A percentile compares a stretch with the other conserved stretches of the same genome.
Evolutionary conservation across 148 eudicot species (phyloP).

Genomic region (Gaultheria prostrata): DNA sequence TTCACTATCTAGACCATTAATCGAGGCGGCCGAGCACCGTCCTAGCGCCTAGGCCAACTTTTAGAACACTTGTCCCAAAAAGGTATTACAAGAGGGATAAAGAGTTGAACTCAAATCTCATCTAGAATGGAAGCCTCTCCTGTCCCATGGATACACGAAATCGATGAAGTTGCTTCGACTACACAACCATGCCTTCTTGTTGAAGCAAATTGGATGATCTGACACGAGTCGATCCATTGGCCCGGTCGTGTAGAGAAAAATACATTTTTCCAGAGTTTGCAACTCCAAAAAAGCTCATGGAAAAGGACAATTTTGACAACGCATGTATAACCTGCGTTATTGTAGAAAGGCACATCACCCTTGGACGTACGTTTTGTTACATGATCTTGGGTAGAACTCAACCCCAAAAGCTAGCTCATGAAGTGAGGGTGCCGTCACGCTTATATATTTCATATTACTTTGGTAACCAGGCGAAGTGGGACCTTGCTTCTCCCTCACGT

Average conservation of each 20-base stretch:
- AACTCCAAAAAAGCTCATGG: neutral
- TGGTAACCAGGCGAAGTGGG: too few species aligned
- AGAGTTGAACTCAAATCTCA: neutral
- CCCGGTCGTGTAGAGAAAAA: neutral
- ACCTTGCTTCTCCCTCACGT: too few species aligned
- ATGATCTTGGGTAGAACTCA: too few species aligned
- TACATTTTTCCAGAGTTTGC: neutral
- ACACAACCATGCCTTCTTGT: neutral
- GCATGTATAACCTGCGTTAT: neutral
- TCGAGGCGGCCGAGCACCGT: too few species aligned
- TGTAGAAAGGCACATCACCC: neutral
- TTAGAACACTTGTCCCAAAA: neutral
- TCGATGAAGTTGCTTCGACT: neutral
- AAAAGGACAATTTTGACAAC: neutral
- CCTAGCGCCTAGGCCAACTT: too few species aligned
- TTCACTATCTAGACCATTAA: too few species aligned
- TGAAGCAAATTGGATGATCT: conserved; percentile 4
- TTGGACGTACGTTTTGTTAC: neutral
- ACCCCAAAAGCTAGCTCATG: too few species aligned
- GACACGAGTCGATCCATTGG: neutral
- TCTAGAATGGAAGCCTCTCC: neutral
- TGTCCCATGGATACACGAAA: neutral
- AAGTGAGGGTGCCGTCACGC: too few species aligned
- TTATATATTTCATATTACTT: too few species aligned
- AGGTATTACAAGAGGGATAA: neutral